Base-by-base conservation (phyloP, 2,329 filamentous ascomycete species). In the Sporothrix mexicana region DNA sequence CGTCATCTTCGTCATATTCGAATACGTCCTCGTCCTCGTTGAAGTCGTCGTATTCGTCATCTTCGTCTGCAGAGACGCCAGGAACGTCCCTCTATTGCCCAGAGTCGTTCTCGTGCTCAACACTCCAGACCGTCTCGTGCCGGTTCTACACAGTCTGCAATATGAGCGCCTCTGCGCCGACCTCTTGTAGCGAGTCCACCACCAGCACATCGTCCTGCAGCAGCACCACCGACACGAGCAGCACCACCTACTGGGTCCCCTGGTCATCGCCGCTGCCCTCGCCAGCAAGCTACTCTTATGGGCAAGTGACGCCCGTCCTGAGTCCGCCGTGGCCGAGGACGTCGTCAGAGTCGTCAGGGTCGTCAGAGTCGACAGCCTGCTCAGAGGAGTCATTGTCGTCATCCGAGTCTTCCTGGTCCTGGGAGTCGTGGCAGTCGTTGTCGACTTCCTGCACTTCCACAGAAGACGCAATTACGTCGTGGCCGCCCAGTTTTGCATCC, bases 161-260 rank as follows among this genome's bases (percentile, higher is more conserved):
- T 25, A 9, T 62, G 57, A 49, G 43, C 0, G 20, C 41, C 0
- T 43, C 64, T 6, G 64, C 68, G 9, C 20, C 68, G 20, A 49
- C 41, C 20, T 36, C 55, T 5, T 70, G 68, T 7, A 49, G 41
- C 1, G 25, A 70, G 17, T 47, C 68, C 10, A n/a, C 47, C 10
- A 55, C 66, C 17, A 23, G 41, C 12, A 10, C 69, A 2, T 10
- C 45, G 1, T 12, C 45, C 45, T 72, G 62, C 67, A 67, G 72
- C 59, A 70, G 53, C 67, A 67, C 68, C 59, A 70, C 43, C 55
- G 57, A 57, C 41, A 70, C 55, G 41, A 70, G 20, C 51, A 70
- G 68, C 41, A 70, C n/a, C 53, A 61, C 51, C 53, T 59, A 43
- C 41, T 51, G 64, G 25, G 25, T 25, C 20, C 51, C 64, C n/a